phyloP scores from a whole-genome alignment of 768 basidiomycete genomes.

The Leucocoprinus leucothites region DNA sequence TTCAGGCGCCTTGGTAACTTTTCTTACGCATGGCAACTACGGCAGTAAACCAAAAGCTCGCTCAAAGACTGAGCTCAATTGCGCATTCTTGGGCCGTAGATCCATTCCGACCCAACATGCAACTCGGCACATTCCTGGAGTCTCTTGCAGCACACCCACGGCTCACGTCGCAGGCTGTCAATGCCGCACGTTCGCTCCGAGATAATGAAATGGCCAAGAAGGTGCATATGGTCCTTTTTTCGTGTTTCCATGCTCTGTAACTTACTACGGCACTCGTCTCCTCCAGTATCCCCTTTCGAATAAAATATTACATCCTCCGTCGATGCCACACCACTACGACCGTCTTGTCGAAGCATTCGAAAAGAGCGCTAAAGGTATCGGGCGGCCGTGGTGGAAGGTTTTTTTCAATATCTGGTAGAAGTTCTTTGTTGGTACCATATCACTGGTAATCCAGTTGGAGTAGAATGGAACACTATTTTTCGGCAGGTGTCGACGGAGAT shows the following conservation, averaged over 20 bases:
- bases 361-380: slow-evolving; percentile 73
- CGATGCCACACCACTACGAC: slow-evolving; percentile 70
- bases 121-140: slow-evolving; percentile 62
- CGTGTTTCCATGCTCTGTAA: neutral
- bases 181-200: slow-evolving; percentile 52
- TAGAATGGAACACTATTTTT: neutral
- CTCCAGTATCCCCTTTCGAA: slow-evolving; percentile 64
- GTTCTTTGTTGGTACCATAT: neutral
- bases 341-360: slow-evolving; percentile 72
- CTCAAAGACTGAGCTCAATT: slow-evolving; percentile 49
- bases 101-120: slow-evolving; percentile 75
- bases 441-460: neutral
- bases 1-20: neutral
- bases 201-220: slow-evolving; percentile 55
- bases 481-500: neutral
- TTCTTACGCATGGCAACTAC: slow-evolving; percentile 17
- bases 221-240: slow-evolving; percentile 49
- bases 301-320: slow-evolving; percentile 63
- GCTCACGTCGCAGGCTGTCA: slow-evolving; percentile 58
- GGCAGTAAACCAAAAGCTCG: slow-evolving; percentile 30
- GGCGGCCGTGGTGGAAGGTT: slow-evolving; percentile 80
- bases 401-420: slow-evolving; percentile 73
- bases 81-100: slow-evolving; percentile 67
- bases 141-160: slow-evolving; percentile 68
- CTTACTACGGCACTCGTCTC: slow-evolving; percentile 1